Evolutionary conservation across 352 stramenopile species (phyloP), one percentile per base, ranked within the genome.

Genomic region (Globisporangium iwayamae): DNA sequence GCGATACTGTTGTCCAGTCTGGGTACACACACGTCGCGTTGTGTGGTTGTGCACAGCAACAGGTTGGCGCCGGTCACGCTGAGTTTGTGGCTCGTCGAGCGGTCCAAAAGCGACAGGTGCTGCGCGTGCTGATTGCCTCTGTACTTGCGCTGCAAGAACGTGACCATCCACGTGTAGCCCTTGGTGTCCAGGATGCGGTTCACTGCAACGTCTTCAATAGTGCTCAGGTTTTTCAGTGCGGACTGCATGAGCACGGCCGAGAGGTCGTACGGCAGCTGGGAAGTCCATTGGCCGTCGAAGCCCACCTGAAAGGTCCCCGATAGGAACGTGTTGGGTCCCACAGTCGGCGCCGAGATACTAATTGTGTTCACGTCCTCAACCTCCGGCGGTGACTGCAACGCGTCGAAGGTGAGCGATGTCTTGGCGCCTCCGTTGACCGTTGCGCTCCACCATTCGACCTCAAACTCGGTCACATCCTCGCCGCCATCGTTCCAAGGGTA

Each of bases 201-300:
- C 22, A 94, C 87, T 0, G 63, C 16, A 0, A 93, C 69, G 0
- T 69, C 63, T 47, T 93, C 76, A 18, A 95, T 74, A 11, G 81
- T 92, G 55, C 73, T 74, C 5, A 94, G 53, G 5, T 76, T 74
- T 20, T 62, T 30, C 11, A 94, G 52, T 8, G 72, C 78, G 1
- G 63, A 62, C 53, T 94, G 79, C 70, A 99, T 87, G 13, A 85
- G 76, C 11, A 84, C 67, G 8, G 90, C 93, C 5, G 87, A 96
- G 25, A 88, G 75, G 69, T 98, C 90, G 68, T 87, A 89, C 38
- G 76, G 72, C 16, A 99, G 67, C 63, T 97, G 87, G 20, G 73
- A 70, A 3, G 87, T 98, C 62, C 77, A 92, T 43, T 96, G 80
- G 10, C 82, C 85, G 56, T 91, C 87, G 69, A 96, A 98, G 1